Conservation (phyloP, 148 eudicot species). For the Fagopyrum homotropicum region DNA sequence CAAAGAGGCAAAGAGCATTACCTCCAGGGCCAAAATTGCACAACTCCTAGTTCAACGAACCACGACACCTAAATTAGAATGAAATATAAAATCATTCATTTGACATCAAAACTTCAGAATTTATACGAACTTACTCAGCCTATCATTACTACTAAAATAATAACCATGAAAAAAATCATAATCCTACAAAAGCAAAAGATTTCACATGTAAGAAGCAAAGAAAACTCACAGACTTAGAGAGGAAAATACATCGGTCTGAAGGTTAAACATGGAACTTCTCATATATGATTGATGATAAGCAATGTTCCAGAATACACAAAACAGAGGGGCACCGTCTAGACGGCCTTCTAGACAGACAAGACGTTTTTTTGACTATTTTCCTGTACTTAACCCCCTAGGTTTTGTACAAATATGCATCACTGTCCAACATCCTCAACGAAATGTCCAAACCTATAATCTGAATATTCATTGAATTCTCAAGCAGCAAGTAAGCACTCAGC, state of each 20-base stretch:
- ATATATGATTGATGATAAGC: background rate
- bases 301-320: no score
- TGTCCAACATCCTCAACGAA: no score
- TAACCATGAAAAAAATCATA: background rate
- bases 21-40: slow-evolving; percentile 8
- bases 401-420: no score
- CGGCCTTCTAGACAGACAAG: no score
- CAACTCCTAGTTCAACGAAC: slow-evolving; percentile 63
- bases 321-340: no score
- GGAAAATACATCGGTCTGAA: background rate
- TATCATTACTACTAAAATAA: background rate
- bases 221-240: background rate
- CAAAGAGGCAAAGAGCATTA: slow-evolving; percentile 5
- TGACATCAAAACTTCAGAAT: background rate
- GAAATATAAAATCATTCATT: background rate
- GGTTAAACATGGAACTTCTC: background rate
- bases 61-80: slow-evolving; percentile 68
- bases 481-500: no score
- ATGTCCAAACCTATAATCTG: no score
- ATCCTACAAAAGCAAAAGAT: background rate
- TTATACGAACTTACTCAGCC: background rate
- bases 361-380: no score
- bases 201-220: background rate
- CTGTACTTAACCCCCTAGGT: no score
- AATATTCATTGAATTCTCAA: no score